Evolutionary conservation across 73 alveolate species (phyloP).

Genomic region (Paraurostyla sp.): DNA sequence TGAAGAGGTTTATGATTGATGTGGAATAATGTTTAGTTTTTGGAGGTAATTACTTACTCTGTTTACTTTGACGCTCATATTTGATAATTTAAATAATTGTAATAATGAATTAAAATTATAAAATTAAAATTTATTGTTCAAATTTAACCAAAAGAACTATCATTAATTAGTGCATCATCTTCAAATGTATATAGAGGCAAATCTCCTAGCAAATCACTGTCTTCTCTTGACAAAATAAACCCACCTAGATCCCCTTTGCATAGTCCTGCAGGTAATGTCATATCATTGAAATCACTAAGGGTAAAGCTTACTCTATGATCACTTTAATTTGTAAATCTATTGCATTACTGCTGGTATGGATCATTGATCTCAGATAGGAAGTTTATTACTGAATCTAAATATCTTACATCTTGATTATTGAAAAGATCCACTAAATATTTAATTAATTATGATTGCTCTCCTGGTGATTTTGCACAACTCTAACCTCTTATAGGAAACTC

Average conservation of each 20-base stretch:
- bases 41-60: conserved; percentile 6
- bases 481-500: conserved; percentile 8
- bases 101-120: too few species aligned
- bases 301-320: background rate
- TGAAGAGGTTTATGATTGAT: background rate
- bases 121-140: too few species aligned
- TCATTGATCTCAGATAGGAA: conserved; percentile 3
- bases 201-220: conserved; percentile 32
- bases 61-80: conserved; percentile 58
- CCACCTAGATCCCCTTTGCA: too few species aligned
- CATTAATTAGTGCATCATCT: too few species aligned
- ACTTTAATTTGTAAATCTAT: background rate
- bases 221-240: conserved; percentile 25
- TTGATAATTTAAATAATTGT: conserved; percentile 50
- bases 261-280: background rate
- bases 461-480: background rate
- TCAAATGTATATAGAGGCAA: too few species aligned
- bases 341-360: background rate
- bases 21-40: background rate
- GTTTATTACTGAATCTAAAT: background rate
- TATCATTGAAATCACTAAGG: background rate
- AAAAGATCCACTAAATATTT: background rate
- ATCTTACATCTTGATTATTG: conserved; percentile 19
- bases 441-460: background rate
- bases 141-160: too few species aligned